Conservation (phyloP, 73 alveolate species). For the Uronychia setigera region DNA sequence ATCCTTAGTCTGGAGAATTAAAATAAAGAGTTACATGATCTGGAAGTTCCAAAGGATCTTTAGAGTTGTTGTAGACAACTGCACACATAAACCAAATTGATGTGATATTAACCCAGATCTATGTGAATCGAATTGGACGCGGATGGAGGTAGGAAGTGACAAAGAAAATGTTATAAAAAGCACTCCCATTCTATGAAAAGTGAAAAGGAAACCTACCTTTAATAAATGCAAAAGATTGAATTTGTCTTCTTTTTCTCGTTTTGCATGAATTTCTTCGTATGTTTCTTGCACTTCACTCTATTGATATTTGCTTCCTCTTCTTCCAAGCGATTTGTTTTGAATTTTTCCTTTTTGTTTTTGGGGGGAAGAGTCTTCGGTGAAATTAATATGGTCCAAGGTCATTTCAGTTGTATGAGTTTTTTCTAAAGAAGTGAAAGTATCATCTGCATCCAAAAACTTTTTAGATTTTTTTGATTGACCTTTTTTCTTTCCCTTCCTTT, state of each 20-base stretch:
- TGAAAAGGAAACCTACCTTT: slow-evolving; percentile 19
- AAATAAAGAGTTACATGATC: slow-evolving; percentile 20
- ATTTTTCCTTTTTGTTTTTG: no score
- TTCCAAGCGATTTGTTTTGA: no score
- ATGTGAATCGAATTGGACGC: slow-evolving; percentile 47
- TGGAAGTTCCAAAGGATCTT: slow-evolving; percentile 53
- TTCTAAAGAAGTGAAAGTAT: no score
- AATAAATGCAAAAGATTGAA: slow-evolving; percentile 7
- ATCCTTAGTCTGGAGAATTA: not conserved
- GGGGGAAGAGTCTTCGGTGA: no score
- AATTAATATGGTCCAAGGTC: no score
- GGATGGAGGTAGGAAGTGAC: slow-evolving; percentile 51
- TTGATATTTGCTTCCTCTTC: no score
- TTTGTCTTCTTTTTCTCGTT: slow-evolving; percentile 20
- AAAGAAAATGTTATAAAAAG: slow-evolving; percentile 25
- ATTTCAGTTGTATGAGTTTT: no score
- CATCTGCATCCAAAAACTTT: no score
- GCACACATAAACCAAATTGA: slow-evolving; percentile 64
- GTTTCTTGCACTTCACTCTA: not conserved
- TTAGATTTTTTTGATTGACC: no score
- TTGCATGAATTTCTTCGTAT: not conserved
- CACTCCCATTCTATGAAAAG: slow-evolving; percentile 26
- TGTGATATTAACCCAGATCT: slow-evolving; percentile 39
- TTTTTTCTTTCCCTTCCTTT: no score
- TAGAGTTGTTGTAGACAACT: slow-evolving; percentile 57